Conservation (phyloP, 768 basidiomycete genomes). For the Arthromyces matolae region DNA sequence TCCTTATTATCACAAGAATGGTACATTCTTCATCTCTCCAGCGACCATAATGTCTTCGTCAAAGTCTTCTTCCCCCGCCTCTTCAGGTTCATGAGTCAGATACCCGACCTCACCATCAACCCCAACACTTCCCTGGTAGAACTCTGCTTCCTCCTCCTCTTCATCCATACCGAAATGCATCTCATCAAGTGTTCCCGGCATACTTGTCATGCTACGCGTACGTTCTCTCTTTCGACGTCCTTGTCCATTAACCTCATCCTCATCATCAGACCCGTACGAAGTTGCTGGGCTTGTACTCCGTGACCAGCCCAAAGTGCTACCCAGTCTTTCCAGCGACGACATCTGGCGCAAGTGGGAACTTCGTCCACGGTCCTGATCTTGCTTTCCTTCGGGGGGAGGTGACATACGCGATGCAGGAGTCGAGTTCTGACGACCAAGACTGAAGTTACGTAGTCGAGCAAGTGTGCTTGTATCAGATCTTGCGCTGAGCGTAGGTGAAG, state of each 20-base stretch:
- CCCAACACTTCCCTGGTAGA: slow-evolving; percentile 28
- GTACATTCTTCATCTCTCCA: slow-evolving; percentile 81
- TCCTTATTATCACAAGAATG: slow-evolving; percentile 56
- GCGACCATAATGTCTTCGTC: slow-evolving; percentile 78
- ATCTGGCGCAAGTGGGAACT: slow-evolving; percentile 60
- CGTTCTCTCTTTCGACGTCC: slow-evolving; percentile 40
- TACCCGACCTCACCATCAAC: slow-evolving; percentile 34
- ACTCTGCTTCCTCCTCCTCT: slow-evolving; percentile 39
- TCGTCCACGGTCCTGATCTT: slow-evolving; percentile 19
- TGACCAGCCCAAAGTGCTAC: slow-evolving; percentile 50
- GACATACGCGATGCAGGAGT: slow-evolving; percentile 24
- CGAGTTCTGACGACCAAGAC: slow-evolving; percentile 44
- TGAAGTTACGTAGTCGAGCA: slow-evolving; percentile 73
- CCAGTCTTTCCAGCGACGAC: slow-evolving; percentile 72
- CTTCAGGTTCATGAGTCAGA: slow-evolving; percentile 45
- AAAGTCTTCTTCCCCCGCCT: slow-evolving; percentile 68
- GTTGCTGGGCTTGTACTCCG: slow-evolving; percentile 55
- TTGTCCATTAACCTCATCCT: slow-evolving; percentile 36
- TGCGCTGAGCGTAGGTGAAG: slow-evolving; percentile 91
- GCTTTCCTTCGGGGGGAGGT: slow-evolving; percentile 29
- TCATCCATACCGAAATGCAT: slow-evolving; percentile 54
- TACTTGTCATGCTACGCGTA: slow-evolving; percentile 71
- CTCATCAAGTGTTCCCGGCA: slow-evolving; percentile 81
- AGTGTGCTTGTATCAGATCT: slow-evolving; percentile 82
- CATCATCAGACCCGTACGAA: slow-evolving; percentile 54